These are phyloP conservation scores for Inonotus hispidus DNA, from an alignment of 1,284 basidiomycete species.

Conservation along the genomic window DNA sequence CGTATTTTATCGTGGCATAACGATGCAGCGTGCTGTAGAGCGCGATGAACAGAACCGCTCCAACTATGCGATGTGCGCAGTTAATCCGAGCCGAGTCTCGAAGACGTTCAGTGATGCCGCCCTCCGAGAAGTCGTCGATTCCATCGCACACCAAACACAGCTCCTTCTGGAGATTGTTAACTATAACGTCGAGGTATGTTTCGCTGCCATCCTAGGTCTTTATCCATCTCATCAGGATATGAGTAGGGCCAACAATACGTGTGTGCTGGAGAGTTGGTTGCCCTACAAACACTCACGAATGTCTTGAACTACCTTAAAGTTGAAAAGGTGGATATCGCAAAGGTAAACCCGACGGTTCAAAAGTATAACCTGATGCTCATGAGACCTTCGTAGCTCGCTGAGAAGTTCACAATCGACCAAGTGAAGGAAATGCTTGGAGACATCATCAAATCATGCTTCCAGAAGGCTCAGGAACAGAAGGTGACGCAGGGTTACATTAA, in stretches of 20 bases:
- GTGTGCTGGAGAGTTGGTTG: constrained; percentile 92
- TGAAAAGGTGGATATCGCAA: constrained; percentile 93
- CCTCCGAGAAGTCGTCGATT: constrained; percentile 92
- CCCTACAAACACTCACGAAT: constrained; percentile 90
- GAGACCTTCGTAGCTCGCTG: constrained; percentile 57
- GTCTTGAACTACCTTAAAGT: constrained; percentile 96
- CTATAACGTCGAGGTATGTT: constrained; percentile 87
- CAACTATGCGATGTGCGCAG: constrained; percentile 98
- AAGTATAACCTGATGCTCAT: background rate
- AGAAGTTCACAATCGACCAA: constrained; percentile 79
- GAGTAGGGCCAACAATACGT: constrained; percentile 91
- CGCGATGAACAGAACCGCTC: constrained; percentile 89
- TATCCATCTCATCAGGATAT: constrained; percentile 1
- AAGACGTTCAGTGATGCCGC: constrained; percentile 91
- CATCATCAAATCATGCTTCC: constrained; percentile 83
- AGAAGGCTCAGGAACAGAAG: constrained; percentile 75
- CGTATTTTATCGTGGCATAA: constrained; percentile 99
- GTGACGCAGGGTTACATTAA: constrained; percentile 85
- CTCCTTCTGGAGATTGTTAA: constrained; percentile 95
- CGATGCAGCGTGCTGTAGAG: constrained; percentile 98
- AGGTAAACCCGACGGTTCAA: constrained; percentile 49
- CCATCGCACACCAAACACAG: constrained; percentile 72
- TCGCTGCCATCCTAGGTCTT: constrained; percentile 15
- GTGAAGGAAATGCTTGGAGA: constrained; percentile 90
- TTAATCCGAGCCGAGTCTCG: constrained; percentile 94